phyloP scores from a whole-genome alignment of 805 yeast genomes.

The Spencermartinsiella europaea region DNA sequence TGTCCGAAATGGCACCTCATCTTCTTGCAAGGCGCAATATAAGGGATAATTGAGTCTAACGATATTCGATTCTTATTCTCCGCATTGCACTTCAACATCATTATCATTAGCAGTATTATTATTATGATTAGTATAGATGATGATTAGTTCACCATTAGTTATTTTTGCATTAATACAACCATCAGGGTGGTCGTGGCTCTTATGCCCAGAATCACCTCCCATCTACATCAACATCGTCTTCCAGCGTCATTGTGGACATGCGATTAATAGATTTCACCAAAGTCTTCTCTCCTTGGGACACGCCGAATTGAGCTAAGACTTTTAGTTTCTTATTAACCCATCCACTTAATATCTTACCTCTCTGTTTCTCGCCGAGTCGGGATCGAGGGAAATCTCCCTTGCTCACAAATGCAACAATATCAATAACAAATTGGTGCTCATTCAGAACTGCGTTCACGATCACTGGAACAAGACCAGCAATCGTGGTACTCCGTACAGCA shows the following conservation, averaged over 20 bases:
- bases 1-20: conserved; percentile 75
- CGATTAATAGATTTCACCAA: conserved; percentile 12
- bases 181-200: neutral
- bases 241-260: neutral
- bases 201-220: too few species aligned
- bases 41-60: too few species aligned
- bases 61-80: too few species aligned
- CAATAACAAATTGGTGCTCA: conserved; percentile 76
- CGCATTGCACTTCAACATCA: too few species aligned
- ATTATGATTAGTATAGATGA: neutral
- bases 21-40: conserved; percentile 29
- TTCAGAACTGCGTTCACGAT: conserved; percentile 73
- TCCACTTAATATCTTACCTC: conserved; percentile 56
- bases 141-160: neutral
- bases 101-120: too few species aligned
- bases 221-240: neutral
- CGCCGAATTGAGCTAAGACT: conserved; percentile 23
- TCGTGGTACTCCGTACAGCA: conserved; percentile 31
- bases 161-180: neutral
- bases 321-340: conserved; percentile 50
- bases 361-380: conserved; percentile 68
- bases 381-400: conserved; percentile 62
- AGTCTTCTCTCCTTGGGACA: conserved; percentile 19
- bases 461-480: conserved; percentile 77
- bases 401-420: conserved; percentile 75